A percentile compares a stretch with the other conserved stretches of the same genome.
phyloP scores from a whole-genome alignment of 139 green algal species.

The Chlorella sp. region DNA sequence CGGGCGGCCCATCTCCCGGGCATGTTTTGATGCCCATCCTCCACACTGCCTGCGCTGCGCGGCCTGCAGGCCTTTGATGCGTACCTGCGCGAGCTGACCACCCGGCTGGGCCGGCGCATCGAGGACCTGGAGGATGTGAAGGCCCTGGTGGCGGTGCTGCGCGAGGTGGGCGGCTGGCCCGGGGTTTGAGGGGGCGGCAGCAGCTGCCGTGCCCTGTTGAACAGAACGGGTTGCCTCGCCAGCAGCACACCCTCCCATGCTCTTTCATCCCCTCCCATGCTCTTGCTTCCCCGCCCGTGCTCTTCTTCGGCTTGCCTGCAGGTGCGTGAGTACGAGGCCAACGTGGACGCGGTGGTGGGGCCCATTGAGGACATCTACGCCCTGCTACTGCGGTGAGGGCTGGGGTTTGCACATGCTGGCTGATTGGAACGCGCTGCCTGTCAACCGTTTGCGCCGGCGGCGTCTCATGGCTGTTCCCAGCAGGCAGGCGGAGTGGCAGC shows the following conservation, averaged over 20 bases:
- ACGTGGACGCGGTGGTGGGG: slow-evolving; percentile 86
- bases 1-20: not conserved
- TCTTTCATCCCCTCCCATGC: too few relatives aligned
- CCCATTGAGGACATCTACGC: slow-evolving; percentile 96
- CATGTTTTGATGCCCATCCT: not conserved
- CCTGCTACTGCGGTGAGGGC: slow-evolving; percentile 67
- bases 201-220: too few relatives aligned
- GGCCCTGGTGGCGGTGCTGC: slow-evolving; percentile 79
- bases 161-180: slow-evolving; percentile 18
- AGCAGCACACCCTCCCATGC: too few relatives aligned
- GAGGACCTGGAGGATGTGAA: slow-evolving; percentile 71
- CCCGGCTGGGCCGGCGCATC: slow-evolving; percentile 81
- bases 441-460: not conserved
- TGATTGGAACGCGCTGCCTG: not conserved
- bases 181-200: too few relatives aligned
- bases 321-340: slow-evolving; percentile 84
- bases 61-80: slow-evolving; percentile 66
- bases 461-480: not conserved
- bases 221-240: too few relatives aligned
- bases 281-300: too few relatives aligned
- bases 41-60: not conserved
- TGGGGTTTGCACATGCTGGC: not conserved
- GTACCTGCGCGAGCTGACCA: slow-evolving; percentile 88
- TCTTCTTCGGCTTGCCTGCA: too few relatives aligned
- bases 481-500: not conserved